Evolutionary conservation across 2,329 filamentous ascomycete species (phyloP), one percentile per base, ranked within the genome.

Genomic region (Penicillium sp.): DNA sequence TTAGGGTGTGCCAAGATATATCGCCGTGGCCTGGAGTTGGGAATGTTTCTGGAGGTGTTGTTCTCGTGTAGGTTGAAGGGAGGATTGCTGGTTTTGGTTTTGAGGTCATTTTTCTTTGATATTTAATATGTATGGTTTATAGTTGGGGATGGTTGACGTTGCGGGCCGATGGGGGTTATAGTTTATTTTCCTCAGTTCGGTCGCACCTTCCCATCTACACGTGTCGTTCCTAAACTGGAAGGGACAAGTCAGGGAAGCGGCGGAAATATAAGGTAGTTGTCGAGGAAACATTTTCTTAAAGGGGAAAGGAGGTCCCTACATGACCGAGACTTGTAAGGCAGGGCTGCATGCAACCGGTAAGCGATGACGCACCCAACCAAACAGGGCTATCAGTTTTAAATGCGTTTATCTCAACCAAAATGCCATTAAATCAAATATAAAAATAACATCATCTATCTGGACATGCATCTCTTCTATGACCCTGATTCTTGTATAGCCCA

Each of bases 1-100:
- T 56, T 1, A 74, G 60, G 1, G 70, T 74, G 46, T 68, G 67
- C 72, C 71, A 73, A 5, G 63, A 63, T 1, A 70, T 7, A 13
- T 42, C 31, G 35, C 58, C 58, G 32, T 52, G 22, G 2, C 37
- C 22, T 3, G 52, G 32, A 19, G 48, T 12, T 6, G 46, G 34
- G 43, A 61, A 61, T 13, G 58, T 56, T 49, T 61, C 59, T 0
- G 51, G 45, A 1, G 53, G 26, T 0, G 40, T 49, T 10, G 26
- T 43, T 12, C 6, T 15, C 10, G 51, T 52, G 43, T 54, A 51
- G 7, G 39, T 28, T 34, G 54, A 34, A 5, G 41, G 43, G 28
- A 57, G 34, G 28, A 58, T 47, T 8, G 44, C 44, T 33, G 43
- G 39, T 21, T 46, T 46, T 28, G 47, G 2, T 45, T 46, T 35